phyloP scores from a whole-genome alignment of 495 filamentous ascomycete species.

The Apodospora peruviana region DNA sequence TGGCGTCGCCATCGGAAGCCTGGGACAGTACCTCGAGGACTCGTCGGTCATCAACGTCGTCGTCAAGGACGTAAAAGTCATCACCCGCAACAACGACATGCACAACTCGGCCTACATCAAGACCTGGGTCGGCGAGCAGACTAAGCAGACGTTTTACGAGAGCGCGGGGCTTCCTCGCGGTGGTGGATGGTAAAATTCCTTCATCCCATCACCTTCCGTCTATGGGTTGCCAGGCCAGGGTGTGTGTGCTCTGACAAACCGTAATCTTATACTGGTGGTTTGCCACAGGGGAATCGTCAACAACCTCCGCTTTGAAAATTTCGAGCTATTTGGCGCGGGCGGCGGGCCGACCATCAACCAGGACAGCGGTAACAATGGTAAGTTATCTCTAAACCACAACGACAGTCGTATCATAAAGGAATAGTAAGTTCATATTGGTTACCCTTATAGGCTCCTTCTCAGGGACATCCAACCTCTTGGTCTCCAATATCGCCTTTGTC shows the following conservation, averaged over 20 bases:
- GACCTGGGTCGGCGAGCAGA: slow-evolving; percentile 48
- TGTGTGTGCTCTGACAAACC: neutral
- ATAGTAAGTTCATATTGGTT: neutral
- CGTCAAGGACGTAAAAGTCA: slow-evolving; percentile 42
- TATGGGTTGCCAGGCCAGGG: neutral
- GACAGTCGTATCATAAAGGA: neutral
- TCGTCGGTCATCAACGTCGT: slow-evolving; percentile 42
- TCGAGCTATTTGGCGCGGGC: slow-evolving; percentile 40
- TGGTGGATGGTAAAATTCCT: slow-evolving; percentile 37
- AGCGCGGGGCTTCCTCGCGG: slow-evolving; percentile 42
- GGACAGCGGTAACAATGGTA: slow-evolving; percentile 43
- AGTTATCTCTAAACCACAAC: neutral
- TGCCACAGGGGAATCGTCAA: slow-evolving; percentile 32
- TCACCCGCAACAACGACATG: slow-evolving; percentile 44
- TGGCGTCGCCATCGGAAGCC: slow-evolving; percentile 51
- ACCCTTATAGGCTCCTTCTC: slow-evolving; percentile 29
- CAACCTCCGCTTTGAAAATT: slow-evolving; percentile 52
- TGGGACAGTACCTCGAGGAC: slow-evolving; percentile 55
- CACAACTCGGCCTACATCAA: slow-evolving; percentile 52
- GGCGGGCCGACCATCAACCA: slow-evolving; percentile 39
- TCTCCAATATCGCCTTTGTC: slow-evolving; percentile 46
- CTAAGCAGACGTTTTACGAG: slow-evolving; percentile 43
- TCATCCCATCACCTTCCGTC: neutral
- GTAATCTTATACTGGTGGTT: neutral
- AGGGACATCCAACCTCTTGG: slow-evolving; percentile 45